A percentile compares a stretch with the other conserved stretches of the same genome.
Evolutionary conservation across 441 rosid genomes (phyloP).

Genomic region (Gossypium gossypioides): DNA sequence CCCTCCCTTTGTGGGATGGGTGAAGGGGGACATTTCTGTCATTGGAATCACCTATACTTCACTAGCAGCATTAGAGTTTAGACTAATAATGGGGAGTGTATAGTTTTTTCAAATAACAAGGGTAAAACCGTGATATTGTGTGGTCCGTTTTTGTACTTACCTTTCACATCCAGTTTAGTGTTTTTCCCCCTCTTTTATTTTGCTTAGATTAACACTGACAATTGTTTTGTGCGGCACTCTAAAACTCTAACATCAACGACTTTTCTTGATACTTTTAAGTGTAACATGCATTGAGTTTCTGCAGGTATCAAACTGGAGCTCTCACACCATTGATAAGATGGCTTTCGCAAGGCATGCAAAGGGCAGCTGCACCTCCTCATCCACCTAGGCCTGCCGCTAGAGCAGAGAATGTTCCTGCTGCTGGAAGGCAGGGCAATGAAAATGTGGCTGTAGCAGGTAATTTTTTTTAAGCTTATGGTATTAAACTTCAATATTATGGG

Average conservation of each 20-base stretch:
- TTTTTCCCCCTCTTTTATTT: not conserved
- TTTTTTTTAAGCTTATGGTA: not conserved
- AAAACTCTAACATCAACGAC: not conserved
- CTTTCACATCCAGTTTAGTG: not conserved
- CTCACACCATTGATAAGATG: constrained; percentile 75
- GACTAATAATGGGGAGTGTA: not conserved
- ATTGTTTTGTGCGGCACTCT: not conserved
- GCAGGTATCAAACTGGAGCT: constrained; percentile 93
- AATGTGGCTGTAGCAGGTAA: constrained; percentile 49
- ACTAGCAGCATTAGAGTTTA: not conserved
- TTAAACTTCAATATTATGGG: not conserved
- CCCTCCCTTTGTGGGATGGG: not conserved
- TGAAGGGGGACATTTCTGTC: not conserved
- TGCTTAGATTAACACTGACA: not conserved
- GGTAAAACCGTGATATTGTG: not conserved
- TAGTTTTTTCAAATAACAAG: not conserved
- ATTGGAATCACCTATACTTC: not conserved
- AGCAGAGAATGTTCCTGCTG: constrained; percentile 61
- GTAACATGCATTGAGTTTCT: constrained; percentile 15
- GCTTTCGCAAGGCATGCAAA: constrained; percentile 94
- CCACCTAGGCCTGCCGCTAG: constrained; percentile 58
- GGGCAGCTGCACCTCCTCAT: constrained; percentile 84
- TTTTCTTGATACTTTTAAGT: not conserved
- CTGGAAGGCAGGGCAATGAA: constrained; percentile 51
- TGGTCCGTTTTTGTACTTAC: not conserved